A percentile compares a stretch with the other conserved stretches of the same genome.
Conservation (phyloP, 2,329 filamentous ascomycete genomes). For the Pestalotiopsis fici region DNA sequence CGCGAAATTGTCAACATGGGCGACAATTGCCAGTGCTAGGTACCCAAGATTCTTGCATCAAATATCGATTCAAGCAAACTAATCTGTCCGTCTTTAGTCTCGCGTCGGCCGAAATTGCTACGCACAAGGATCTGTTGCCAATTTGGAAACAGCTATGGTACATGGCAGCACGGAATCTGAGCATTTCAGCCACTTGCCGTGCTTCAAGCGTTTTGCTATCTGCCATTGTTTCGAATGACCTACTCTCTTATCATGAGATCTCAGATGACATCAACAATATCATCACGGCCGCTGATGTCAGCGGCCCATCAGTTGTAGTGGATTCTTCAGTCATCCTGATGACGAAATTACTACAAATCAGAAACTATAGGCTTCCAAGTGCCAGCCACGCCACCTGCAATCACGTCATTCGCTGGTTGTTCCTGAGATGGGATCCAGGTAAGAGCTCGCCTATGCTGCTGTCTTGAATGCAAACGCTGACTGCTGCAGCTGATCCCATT, state of each 20-base stretch:
- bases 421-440: constrained; percentile 83
- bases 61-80: background rate
- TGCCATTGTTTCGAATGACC: constrained; percentile 62
- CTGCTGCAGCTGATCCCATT: constrained; percentile 58
- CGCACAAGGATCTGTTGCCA: constrained; percentile 37
- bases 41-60: background rate
- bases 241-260: constrained; percentile 69
- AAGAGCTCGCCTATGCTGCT: constrained; percentile 28
- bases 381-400: constrained; percentile 68
- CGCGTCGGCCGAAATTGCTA: constrained; percentile 40
- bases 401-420: constrained; percentile 78
- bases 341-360: constrained; percentile 65
- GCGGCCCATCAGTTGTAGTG: constrained; percentile 75
- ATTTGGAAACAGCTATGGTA: constrained; percentile 79
- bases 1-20: constrained; percentile 70
- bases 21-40: constrained; percentile 77
- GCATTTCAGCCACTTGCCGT: constrained; percentile 70
- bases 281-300: constrained; percentile 75
- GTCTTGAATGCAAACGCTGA: constrained; percentile 14
- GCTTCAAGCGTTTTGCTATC: constrained; percentile 75
- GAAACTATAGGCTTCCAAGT: constrained; percentile 68
- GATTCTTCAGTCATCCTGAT: constrained; percentile 79
- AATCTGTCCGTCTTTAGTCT: constrained; percentile 36
- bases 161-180: constrained; percentile 68
- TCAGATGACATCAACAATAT: constrained; percentile 72